A percentile compares a stretch with the other conserved stretches of the same genome.
phyloP scores from a whole-genome alignment of 805 yeast species.

The Starmera quercuum region DNA sequence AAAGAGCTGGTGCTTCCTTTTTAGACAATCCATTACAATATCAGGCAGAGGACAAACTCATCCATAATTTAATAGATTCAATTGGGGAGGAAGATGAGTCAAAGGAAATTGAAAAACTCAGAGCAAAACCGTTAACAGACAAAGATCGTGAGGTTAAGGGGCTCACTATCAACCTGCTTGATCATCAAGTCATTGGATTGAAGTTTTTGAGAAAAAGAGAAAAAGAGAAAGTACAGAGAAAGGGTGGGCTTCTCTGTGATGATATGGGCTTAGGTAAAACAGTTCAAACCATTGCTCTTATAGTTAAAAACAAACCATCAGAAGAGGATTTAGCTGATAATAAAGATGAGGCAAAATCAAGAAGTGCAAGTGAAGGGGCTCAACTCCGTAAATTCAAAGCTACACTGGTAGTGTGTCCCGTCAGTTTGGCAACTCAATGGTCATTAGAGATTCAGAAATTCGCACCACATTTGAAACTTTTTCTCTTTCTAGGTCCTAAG shows the following conservation, averaged over 20 bases:
- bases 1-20: slow-evolving; percentile 12
- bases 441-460: slow-evolving; percentile 52
- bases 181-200: slow-evolving; percentile 42
- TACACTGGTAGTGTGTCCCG: slow-evolving; percentile 68
- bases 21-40: slow-evolving; percentile 9
- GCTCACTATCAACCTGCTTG: slow-evolving; percentile 28
- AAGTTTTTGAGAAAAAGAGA: slow-evolving; percentile 34
- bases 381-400: slow-evolving; percentile 20
- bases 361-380: slow-evolving; percentile 3
- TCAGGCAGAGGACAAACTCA: slow-evolving; percentile 6
- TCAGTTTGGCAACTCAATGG: slow-evolving; percentile 71
- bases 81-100: slow-evolving; percentile 10
- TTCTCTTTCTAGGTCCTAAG: slow-evolving; percentile 45
- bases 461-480: slow-evolving; percentile 35
- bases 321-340: slow-evolving; percentile 8
- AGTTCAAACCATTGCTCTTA: slow-evolving; percentile 63
- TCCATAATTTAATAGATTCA: slow-evolving; percentile 7
- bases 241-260: slow-evolving; percentile 69
- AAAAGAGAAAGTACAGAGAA: slow-evolving; percentile 11
- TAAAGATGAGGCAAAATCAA: slow-evolving; percentile 1
- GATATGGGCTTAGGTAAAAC: slow-evolving; percentile 92
- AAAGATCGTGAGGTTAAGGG: slow-evolving; percentile 26
- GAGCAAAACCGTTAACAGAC: slow-evolving; percentile 8
- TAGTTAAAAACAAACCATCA: slow-evolving; percentile 24
- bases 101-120: slow-evolving; percentile 8